A percentile compares a stretch with the other conserved stretches of the same genome.
Evolutionary conservation across 2,329 filamentous ascomycete species (phyloP).

Genomic region (Talaromyces sp.): DNA sequence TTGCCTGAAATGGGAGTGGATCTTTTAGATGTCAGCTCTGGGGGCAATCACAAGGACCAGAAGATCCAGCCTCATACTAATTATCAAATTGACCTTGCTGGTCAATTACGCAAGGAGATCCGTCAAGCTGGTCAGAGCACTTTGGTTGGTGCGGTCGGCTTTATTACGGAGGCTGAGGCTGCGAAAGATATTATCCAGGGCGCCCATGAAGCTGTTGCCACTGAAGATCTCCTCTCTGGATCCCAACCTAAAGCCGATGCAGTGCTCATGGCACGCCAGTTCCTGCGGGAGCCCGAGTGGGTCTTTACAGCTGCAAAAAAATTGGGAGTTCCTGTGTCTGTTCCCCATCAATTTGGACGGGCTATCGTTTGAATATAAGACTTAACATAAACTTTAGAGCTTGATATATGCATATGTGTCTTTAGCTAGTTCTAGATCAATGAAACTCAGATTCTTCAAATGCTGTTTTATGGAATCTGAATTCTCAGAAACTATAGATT

Average conservation of each 20-base stretch:
- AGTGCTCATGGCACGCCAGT: conserved; percentile 56
- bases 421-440: too few relatives aligned
- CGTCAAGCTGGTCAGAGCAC: conserved; percentile 42
- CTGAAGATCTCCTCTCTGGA: conserved; percentile 30
- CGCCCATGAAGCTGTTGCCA: conserved; percentile 30
- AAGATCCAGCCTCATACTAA: conserved; percentile 49
- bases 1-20: conserved; percentile 48
- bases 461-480: too few relatives aligned
- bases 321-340: conserved; percentile 52
- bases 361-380: conserved; percentile 13
- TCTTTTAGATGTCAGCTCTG: conserved; percentile 50
- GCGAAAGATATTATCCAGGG: conserved; percentile 51
- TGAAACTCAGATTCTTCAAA: too few relatives aligned
- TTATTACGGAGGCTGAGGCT: conserved; percentile 58
- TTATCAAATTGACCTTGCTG: conserved; percentile 55
- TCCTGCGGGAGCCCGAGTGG: conserved; percentile 60
- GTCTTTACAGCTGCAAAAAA: conserved; percentile 55
- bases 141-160: conserved; percentile 56
- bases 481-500: too few relatives aligned
- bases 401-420: too few relatives aligned
- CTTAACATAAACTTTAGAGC: too few relatives aligned
- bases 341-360: conserved; percentile 52
- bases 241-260: conserved; percentile 47
- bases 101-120: conserved; percentile 46
- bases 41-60: conserved; percentile 50